Percentiles rank a stretch among this genome's conserved stretches.
Conservation (phyloP, 345 rosid species). For the Ricinus communis region DNA sequence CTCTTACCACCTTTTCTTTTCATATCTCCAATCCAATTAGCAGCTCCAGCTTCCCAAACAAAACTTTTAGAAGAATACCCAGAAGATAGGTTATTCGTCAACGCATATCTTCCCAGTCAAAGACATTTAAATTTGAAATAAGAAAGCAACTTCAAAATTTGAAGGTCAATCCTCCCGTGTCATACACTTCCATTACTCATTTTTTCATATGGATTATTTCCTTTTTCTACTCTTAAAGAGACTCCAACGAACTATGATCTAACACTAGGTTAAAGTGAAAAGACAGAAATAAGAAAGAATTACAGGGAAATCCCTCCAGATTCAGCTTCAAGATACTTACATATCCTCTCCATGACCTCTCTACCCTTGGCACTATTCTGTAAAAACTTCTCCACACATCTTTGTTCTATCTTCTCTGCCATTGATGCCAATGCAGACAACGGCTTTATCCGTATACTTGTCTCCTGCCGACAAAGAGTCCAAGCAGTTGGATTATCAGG, state of each 20-base stretch:
- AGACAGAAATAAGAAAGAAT: constrained; percentile 1
- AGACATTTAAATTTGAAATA: too few relatives aligned
- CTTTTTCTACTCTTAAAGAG: not conserved
- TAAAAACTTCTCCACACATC: constrained; percentile 85
- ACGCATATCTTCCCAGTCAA: too few relatives aligned
- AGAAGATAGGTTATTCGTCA: too few relatives aligned
- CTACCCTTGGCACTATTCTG: constrained; percentile 90
- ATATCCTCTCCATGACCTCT: constrained; percentile 96
- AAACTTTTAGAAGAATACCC: too few relatives aligned
- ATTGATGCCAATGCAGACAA: constrained; percentile 87
- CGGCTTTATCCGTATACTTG: constrained; percentile 85
- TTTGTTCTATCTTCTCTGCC: constrained; percentile 95
- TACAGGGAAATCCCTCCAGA: constrained; percentile 55
- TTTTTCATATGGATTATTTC: not conserved
- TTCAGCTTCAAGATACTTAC: constrained; percentile 93
- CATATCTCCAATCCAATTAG: too few relatives aligned
- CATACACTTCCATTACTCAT: not conserved
- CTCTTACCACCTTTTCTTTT: too few relatives aligned
- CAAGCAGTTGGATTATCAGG: constrained; percentile 75
- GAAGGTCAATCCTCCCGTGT: not conserved
- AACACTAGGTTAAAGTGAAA: constrained; percentile 1
- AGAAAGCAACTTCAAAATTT: constrained; percentile 12
- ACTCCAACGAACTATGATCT: not conserved
- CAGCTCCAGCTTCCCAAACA: too few relatives aligned
- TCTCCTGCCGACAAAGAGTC: constrained; percentile 87